These are phyloP conservation scores for Gliomastix tumulicola DNA, from an alignment of 2,329 filamentous ascomycete genomes.

Conservation along the genomic window DNA sequence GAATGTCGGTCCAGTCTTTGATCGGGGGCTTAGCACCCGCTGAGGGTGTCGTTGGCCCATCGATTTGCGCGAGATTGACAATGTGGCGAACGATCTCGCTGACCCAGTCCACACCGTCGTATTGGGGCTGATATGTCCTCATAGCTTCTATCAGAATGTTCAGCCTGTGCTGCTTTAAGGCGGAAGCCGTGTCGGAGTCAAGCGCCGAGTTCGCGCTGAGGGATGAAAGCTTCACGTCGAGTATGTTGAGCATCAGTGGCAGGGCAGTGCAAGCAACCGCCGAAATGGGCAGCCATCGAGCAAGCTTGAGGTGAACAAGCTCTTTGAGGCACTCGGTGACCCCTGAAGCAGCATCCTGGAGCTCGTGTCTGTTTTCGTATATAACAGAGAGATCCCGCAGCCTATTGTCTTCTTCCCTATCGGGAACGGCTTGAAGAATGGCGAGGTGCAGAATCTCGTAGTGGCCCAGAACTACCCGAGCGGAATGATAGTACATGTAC, in stretches of 20 bases:
- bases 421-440: conserved; percentile 26
- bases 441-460: conserved; percentile 36
- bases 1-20: conserved; percentile 33
- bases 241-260: conserved; percentile 21
- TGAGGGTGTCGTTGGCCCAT: no score
- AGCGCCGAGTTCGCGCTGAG: conserved; percentile 13
- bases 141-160: conserved; percentile 37
- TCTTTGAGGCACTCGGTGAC: conserved; percentile 39
- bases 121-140: conserved; percentile 36
- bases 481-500: conserved; percentile 46
- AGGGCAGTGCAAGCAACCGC: conserved; percentile 27
- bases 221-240: conserved; percentile 24
- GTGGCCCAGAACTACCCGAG: conserved; percentile 32
- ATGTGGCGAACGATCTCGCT: conserved; percentile 34
- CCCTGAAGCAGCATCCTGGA: conserved; percentile 34
- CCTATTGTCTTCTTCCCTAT: conserved; percentile 13
- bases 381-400: conserved; percentile 23
- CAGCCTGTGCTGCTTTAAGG: conserved; percentile 33
- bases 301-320: conserved; percentile 34
- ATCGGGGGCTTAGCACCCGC: conserved; percentile 11
- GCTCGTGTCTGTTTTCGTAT: conserved; percentile 31
- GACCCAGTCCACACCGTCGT: conserved; percentile 37
- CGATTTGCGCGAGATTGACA: conserved; percentile 30
- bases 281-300: conserved; percentile 38
- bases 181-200: conserved; percentile 23